Conservation (phyloP, 169 alveolate species). For the Cryptosporidium viatorum region DNA sequence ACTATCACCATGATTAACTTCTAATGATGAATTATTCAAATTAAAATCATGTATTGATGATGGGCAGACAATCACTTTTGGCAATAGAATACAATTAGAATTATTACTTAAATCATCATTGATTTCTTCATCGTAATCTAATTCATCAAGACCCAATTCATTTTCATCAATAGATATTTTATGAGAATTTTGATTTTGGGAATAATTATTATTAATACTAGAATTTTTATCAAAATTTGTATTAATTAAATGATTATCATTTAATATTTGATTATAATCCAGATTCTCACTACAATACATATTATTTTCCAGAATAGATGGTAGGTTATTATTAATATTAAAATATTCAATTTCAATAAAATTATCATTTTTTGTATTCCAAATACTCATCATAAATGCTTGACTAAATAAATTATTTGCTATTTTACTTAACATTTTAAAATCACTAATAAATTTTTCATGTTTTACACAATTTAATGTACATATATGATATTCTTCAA, state of each 20-base stretch:
- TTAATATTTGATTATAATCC: not conserved
- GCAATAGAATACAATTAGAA: not conserved
- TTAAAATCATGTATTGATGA: not conserved
- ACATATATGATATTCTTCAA: slow-evolving; percentile 29
- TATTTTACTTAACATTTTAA: slow-evolving; percentile 50
- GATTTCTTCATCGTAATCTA: slow-evolving; percentile 5
- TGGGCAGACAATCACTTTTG: not conserved
- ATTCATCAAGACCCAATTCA: not conserved
- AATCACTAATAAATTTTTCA: slow-evolving; percentile 60
- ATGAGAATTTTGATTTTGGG: not conserved
- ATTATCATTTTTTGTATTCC: slow-evolving; percentile 36
- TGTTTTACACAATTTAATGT: slow-evolving; percentile 38
- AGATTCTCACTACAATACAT: not conserved
- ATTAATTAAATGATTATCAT: not conserved
- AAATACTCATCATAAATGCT: slow-evolving; percentile 34
- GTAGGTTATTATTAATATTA: not conserved
- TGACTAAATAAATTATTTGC: slow-evolving; percentile 49
- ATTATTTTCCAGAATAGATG: not conserved
- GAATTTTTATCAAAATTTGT: not conserved
- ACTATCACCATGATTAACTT: not conserved
- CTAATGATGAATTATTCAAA: not conserved
- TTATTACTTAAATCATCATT: slow-evolving; percentile 20
- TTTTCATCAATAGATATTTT: not conserved
- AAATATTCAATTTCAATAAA: slow-evolving; percentile 3
- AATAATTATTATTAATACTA: not conserved